Conservation (phyloP, 169 alveolate genomes). For the Plasmodium knowlesi region DNA sequence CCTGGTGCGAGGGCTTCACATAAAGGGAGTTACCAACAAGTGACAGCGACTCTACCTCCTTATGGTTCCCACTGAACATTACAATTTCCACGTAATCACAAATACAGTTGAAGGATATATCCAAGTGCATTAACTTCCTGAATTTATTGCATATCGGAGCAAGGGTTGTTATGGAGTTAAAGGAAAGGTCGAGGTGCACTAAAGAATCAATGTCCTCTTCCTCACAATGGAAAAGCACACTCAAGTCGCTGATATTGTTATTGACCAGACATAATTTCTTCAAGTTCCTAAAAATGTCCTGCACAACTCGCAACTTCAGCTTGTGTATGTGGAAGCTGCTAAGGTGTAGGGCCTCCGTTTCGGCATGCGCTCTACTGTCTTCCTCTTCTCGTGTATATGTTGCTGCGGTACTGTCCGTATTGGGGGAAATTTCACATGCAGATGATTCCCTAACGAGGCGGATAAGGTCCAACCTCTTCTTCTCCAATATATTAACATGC, state of each 20-base stretch:
- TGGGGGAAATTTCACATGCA: neutral
- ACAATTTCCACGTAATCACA: constrained; percentile 41
- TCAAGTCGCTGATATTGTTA: constrained; percentile 49
- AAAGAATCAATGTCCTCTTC: constrained; percentile 25
- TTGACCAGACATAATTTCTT: constrained; percentile 45
- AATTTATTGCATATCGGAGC: constrained; percentile 43
- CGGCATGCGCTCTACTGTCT: neutral
- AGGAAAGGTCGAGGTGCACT: constrained; percentile 39
- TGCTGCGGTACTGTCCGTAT: neutral
- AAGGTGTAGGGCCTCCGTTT: neutral
- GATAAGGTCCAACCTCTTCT: neutral
- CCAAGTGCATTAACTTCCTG: constrained; percentile 10
- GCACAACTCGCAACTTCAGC: neutral
- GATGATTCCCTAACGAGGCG: neutral
- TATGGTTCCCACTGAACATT: constrained; percentile 26
- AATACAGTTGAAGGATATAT: constrained; percentile 43
- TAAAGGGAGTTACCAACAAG: constrained; percentile 31
- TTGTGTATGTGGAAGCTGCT: constrained; percentile 18
- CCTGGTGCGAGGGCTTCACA: neutral
- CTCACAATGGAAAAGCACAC: constrained; percentile 16
- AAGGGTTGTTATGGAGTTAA: constrained; percentile 26
- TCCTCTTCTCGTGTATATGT: neutral
- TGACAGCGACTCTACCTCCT: constrained; percentile 22
- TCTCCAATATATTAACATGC: neutral
- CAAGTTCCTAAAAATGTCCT: neutral